These are phyloP conservation scores for Globisporangium polare DNA, from an alignment of 352 stramenopile species.

Conservation along the genomic window DNA sequence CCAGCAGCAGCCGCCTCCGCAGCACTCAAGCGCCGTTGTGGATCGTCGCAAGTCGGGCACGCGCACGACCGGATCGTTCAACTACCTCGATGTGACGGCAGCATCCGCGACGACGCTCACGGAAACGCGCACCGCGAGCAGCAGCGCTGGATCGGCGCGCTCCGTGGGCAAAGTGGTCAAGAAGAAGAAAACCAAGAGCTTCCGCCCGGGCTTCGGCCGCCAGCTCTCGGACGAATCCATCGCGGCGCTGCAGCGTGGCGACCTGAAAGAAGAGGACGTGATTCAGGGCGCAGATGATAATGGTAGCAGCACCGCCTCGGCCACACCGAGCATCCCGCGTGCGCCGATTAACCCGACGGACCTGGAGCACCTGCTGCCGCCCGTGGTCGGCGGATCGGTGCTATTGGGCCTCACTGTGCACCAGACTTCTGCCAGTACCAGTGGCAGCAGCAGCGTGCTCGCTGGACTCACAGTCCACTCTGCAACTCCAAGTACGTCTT, in stretches of 20 bases:
- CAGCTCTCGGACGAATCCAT: constrained; percentile 81
- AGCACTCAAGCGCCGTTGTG: background rate
- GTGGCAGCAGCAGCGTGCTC: constrained; percentile 34
- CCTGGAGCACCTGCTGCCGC: constrained; percentile 61
- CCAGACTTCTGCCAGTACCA: constrained; percentile 5
- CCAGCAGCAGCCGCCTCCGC: background rate
- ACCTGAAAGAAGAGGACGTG: constrained; percentile 72
- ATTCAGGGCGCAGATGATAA: constrained; percentile 22
- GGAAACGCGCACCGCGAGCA: constrained; percentile 22
- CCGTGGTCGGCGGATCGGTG: constrained; percentile 51
- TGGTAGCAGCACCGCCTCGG: constrained; percentile 24
- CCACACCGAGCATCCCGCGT: constrained; percentile 21
- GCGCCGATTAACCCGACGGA: constrained; percentile 46
- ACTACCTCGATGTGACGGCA: constrained; percentile 52
- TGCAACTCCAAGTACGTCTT: constrained; percentile 20
- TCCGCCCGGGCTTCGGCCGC: constrained; percentile 77
- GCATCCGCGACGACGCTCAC: constrained; percentile 18
- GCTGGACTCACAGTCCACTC: constrained; percentile 65
- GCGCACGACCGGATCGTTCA: constrained; percentile 44
- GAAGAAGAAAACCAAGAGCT: constrained; percentile 87
- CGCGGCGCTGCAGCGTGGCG: constrained; percentile 70
- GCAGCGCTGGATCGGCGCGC: constrained; percentile 17
- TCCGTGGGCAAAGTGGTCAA: constrained; percentile 59
- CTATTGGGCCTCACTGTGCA: constrained; percentile 67
- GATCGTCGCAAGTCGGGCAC: constrained; percentile 39